phyloP scores from a whole-genome alignment of 768 basidiomycete genomes.

The Suillus brevipes region DNA sequence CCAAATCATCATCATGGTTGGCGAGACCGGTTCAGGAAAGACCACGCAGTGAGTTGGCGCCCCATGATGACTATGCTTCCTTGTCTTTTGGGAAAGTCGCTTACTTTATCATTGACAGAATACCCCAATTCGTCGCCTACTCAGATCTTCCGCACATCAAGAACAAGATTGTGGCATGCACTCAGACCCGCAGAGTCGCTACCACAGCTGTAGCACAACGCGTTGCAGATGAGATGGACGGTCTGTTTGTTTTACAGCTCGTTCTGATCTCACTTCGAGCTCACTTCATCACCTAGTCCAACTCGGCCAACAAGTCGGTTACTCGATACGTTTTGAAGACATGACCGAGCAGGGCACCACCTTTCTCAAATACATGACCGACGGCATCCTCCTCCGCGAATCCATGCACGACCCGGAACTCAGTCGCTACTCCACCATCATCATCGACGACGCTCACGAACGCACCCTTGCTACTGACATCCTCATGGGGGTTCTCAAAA shows the following conservation, averaged over 20 bases:
- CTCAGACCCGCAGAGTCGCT: slow-evolving; percentile 93
- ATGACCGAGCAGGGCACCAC: slow-evolving; percentile 79
- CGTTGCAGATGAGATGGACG: slow-evolving; percentile 99
- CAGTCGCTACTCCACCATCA: slow-evolving; percentile 92
- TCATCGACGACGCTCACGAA: slow-evolving; percentile 98
- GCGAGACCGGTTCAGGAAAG: slow-evolving; percentile 95
- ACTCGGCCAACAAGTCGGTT: slow-evolving; percentile 94
- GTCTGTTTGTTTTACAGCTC: slow-evolving; percentile 44
- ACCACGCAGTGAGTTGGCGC: slow-evolving; percentile 78
- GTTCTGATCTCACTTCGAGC: not conserved
- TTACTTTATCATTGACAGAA: slow-evolving; percentile 51
- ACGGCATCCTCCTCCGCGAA: slow-evolving; percentile 98
- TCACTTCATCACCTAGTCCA: slow-evolving; percentile 53
- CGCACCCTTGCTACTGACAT: slow-evolving; percentile 97
- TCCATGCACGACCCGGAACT: slow-evolving; percentile 96
- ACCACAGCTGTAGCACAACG: slow-evolving; percentile 99
- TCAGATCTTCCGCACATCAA: slow-evolving; percentile 90
- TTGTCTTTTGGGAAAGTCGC: slow-evolving; percentile 21
- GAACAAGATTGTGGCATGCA: slow-evolving; percentile 93
- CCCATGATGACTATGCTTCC: slow-evolving; percentile 20
- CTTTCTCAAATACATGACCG: slow-evolving; percentile 99
- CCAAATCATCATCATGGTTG: slow-evolving; percentile 89
- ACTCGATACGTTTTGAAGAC: slow-evolving; percentile 98
- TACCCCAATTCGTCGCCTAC: slow-evolving; percentile 95
- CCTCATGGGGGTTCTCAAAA: slow-evolving; percentile 94